Evolutionary conservation across 2,329 filamentous ascomycete species (phyloP), one percentile per base, ranked within the genome.

Genomic region (Aspergillus sp.): DNA sequence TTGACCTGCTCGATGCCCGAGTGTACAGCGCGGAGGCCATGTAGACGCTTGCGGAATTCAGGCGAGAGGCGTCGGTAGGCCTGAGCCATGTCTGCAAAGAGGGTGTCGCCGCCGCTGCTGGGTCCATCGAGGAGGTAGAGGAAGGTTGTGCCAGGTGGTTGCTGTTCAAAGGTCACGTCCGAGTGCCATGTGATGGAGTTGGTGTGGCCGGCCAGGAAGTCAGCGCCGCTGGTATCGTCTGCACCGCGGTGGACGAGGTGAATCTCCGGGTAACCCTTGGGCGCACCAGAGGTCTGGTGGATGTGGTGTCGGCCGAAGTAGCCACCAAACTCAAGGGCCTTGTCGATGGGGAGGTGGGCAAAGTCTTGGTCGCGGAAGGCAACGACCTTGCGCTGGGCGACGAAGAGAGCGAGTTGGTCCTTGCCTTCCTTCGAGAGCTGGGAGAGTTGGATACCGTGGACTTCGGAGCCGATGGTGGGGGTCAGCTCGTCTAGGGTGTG

Each of bases 81-180:
- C 76, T 91, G 89, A 0, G 83, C 92, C 68, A 90, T 87, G 73
- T 96, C 90, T 50, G 84, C 87, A 71, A 96, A 97, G 3, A 96
- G 80, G 0, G 93, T 97, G 73, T 97, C 93, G 52, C 93, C 93
- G 41, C 93, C 93, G 0, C 87, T 89, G 45, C 86, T 82, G 1
- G 93, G 93, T 49, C 86, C 89, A 72, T 97, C 92, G n/a, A 97
- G 84, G 54, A 93, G 83, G 73, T 96, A 96, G 41, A 97, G 78
- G 78, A 97, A 96, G 0, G 93, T 96, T 0, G 92, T 97, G 31
- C 92, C 92, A 0, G 93, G 92, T 1, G 93, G 92, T 78, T 97
- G 93, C 67, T 86, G 81, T 80, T 97, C 93, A 73, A 96, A 97
- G 0, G 90, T 91, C 1, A 96, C 89, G 68, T 97, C 93, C 0